Percentiles rank a stretch among this genome's conserved stretches.
Conservation (phyloP, 331 rosid species). For the Saraca asoca region DNA sequence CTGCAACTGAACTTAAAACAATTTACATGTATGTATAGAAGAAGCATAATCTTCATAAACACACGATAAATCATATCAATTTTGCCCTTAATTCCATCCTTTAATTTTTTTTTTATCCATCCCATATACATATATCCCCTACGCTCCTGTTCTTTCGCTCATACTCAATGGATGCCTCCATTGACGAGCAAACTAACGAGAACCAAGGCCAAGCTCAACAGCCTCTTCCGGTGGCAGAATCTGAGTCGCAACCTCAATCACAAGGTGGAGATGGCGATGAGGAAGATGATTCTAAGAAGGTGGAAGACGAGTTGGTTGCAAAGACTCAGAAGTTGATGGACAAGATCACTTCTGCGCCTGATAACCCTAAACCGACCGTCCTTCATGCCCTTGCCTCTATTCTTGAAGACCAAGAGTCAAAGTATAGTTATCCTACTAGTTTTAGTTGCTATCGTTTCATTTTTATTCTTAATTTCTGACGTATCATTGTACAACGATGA, state of each 20-base stretch:
- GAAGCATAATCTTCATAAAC: background rate
- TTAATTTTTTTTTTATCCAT: background rate
- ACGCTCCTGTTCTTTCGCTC: background rate
- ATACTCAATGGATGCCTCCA: slow-evolving; percentile 44
- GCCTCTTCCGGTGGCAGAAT: slow-evolving; percentile 38
- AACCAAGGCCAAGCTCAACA: slow-evolving; percentile 40
- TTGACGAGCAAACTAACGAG: slow-evolving; percentile 59
- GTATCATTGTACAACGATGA: background rate
- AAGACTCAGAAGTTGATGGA: slow-evolving; percentile 85
- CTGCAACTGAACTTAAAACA: slow-evolving; percentile 26
- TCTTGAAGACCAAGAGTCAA: slow-evolving; percentile 74
- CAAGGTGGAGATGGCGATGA: slow-evolving; percentile 53
- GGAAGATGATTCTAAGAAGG: slow-evolving; percentile 71
- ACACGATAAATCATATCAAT: background rate
- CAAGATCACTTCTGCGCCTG: slow-evolving; percentile 70
- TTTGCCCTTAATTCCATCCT: background rate
- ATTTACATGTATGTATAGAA: background rate
- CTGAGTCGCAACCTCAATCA: slow-evolving; percentile 37
- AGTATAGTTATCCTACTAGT: slow-evolving; percentile 38
- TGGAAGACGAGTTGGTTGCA: slow-evolving; percentile 70
- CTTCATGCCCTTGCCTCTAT: slow-evolving; percentile 92
- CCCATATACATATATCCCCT: background rate
- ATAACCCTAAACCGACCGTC: slow-evolving; percentile 70
- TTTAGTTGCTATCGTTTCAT: background rate
- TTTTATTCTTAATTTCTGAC: background rate